Base-by-base conservation (phyloP, 805 yeast genomes). In the Candida maesae region DNA sequence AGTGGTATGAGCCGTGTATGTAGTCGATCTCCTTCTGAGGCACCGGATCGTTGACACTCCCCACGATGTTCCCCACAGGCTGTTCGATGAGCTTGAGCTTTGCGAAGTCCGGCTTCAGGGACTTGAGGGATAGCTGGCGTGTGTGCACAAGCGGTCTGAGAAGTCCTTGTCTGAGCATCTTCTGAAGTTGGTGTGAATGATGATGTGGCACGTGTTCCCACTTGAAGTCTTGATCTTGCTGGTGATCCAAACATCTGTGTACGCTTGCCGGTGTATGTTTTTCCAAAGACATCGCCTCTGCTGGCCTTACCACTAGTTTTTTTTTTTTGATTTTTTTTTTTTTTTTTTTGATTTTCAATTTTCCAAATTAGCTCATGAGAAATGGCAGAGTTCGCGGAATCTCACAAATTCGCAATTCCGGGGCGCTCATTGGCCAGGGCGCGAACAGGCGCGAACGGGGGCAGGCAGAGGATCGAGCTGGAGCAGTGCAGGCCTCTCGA, bases 31-130 rank as follows among this genome's bases (percentile, higher is more conserved):
- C 65, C 25, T 87, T 86, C 11, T 75, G 73, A 15, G 79, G 78
- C 46, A 77, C 76, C 4, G 88, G 81, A 42, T 84, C 90, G 56
- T 84, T 84, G 28, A 79, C 83, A 12, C 80, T 74, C 16, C 90
- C 93, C 16, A 77, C 76, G 42, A 84, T 76, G 57, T 71, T 65
- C 15, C 91, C 91, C 30, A 87, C 84, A 12, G 90, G 90, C 59
- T 83, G 86, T 36, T 77, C 75, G 36, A 68, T 75, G 35, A 77
- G 65, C 54, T 73, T 77, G 37, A 59, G 56, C 39, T 61, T 63
- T 13, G 54, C 39, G 21, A 61, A 49, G 38, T 57, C 45, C 13
- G 65, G 63, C 39, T 45, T 56, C 14, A 56, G 45, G 2, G 56
- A 41, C 23, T 45, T 25, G 23, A 33, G 10, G 11, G 44, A 39